Conservation (phyloP, 2,329 filamentous ascomycete species). For the Aspergillus ochraceoroseus region DNA sequence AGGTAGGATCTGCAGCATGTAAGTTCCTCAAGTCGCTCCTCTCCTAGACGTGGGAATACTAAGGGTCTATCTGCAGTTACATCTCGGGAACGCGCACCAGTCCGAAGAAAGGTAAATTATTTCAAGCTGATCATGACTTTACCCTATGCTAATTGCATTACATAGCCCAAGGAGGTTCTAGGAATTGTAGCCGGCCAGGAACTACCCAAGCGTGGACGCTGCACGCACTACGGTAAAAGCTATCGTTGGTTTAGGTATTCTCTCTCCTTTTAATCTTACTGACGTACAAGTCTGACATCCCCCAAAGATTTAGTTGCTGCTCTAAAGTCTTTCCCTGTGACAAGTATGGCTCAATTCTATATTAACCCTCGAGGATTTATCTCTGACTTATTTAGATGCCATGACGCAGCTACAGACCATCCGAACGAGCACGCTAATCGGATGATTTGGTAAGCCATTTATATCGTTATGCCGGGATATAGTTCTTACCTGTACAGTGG, state of each 20-base stretch:
- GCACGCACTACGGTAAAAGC: constrained; percentile 52
- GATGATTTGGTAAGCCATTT: constrained; percentile 63
- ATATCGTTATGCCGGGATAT: neutral
- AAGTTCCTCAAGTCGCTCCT: constrained; percentile 18
- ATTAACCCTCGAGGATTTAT: neutral
- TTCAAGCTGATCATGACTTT: neutral
- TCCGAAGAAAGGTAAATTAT: constrained; percentile 37
- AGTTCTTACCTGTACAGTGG: constrained; percentile 41
- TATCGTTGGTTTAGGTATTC: constrained; percentile 53
- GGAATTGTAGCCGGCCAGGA: constrained; percentile 53
- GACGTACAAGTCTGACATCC: no score
- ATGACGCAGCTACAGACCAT: constrained; percentile 67
- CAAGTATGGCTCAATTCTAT: constrained; percentile 38
- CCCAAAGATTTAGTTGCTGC: constrained; percentile 52
- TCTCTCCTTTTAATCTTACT: neutral
- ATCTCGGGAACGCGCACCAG: constrained; percentile 27
- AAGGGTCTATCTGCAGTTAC: constrained; percentile 21
- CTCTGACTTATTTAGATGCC: constrained; percentile 52
- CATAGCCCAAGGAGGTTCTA: constrained; percentile 48
- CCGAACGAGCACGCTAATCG: constrained; percentile 74
- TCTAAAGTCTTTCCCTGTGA: constrained; percentile 55
- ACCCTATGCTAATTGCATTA: neutral
- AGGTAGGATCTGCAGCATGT: constrained; percentile 57
- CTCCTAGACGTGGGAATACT: neutral
- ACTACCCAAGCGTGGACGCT: constrained; percentile 51